Evolutionary conservation across 441 rosid genomes (phyloP), one percentile per base, ranked within the genome.

Genomic region (Syzygium syzygioides): DNA sequence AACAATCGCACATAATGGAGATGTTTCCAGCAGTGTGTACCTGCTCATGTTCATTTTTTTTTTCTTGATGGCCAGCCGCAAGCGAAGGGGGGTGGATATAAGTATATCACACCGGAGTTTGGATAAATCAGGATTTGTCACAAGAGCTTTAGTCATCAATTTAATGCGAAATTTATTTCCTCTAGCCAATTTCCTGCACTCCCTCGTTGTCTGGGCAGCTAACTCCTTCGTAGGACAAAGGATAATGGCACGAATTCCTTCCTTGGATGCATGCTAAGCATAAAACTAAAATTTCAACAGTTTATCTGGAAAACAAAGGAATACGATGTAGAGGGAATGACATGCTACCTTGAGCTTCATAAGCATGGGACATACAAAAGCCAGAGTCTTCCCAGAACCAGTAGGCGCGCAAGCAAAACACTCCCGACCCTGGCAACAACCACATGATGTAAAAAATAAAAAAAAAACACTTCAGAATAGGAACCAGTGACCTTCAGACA

Each of bases 371-470:
- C 95, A 96, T 14, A 97, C 92, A 94, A 96, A 97, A 87, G 98
- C 97, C 91, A 96, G 90, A 86, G 99, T 96, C 90, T 97, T 96
- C 64, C 99, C 99, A 56, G 99, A 96, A 87, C 99, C 99, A 88
- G 99, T 97, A 60, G 99, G 99, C 79, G 99, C 99, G 92, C 97
- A 96, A 30, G 97, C 98, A 89, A 97, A 96, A 93, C 99, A 97
- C 92, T 96, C 99, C 87, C 97, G 96, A 79, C 93, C 99, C 99
- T 98, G 85, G 23, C 19, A 41, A 76, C 1, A 0, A 76, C 52
- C 83, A 1, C 26, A 41, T 76, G 9, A 71, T 71, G 80, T 71
- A 37, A 20, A 34, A 19, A 71, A 71, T 37, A 76, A 71, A 41
- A 41, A 41, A 41, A 41, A 45, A 13, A 13, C 6, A 76, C 83